Evolutionary conservation across 2,329 filamentous ascomycete species (phyloP).

Genomic region (Orbilia ellipsospora): DNA sequence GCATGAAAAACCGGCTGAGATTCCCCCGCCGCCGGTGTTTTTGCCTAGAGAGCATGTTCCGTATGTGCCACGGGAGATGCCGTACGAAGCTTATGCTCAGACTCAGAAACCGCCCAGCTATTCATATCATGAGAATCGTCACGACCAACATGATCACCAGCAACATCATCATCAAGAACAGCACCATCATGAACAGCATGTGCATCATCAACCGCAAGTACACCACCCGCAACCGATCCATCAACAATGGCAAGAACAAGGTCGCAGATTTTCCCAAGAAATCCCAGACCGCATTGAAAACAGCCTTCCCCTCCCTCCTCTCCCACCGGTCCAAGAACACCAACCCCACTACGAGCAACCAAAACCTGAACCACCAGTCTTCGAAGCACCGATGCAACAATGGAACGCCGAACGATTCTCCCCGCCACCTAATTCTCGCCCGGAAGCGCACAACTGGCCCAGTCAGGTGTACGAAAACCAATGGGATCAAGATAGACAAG

Average conservation of each 20-base stretch:
- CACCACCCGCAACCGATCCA: conserved; percentile 30
- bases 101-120: conserved; percentile 59
- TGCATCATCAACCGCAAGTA: conserved; percentile 23
- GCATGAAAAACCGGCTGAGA: neutral
- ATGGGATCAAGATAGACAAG: conserved; percentile 72
- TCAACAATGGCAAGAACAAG: conserved; percentile 40
- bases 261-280: conserved; percentile 53
- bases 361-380: conserved; percentile 40
- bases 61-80: conserved; percentile 49
- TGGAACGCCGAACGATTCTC: conserved; percentile 67
- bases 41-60: conserved; percentile 50
- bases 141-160: conserved; percentile 55
- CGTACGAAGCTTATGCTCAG: conserved; percentile 56
- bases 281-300: conserved; percentile 55
- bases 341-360: conserved; percentile 13
- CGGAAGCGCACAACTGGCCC: conserved; percentile 87
- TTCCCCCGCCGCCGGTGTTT: conserved; percentile 27
- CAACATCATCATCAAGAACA: conserved; percentile 57
- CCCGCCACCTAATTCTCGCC: conserved; percentile 74
- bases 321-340: conserved; percentile 38
- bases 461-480: conserved; percentile 76
- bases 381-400: conserved; percentile 61
- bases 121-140: conserved; percentile 57
- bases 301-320: conserved; percentile 46
- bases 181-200: conserved; percentile 55